Conservation (phyloP, 176 grass and related monocot species). For the Rhynchospora breviuscula region DNA sequence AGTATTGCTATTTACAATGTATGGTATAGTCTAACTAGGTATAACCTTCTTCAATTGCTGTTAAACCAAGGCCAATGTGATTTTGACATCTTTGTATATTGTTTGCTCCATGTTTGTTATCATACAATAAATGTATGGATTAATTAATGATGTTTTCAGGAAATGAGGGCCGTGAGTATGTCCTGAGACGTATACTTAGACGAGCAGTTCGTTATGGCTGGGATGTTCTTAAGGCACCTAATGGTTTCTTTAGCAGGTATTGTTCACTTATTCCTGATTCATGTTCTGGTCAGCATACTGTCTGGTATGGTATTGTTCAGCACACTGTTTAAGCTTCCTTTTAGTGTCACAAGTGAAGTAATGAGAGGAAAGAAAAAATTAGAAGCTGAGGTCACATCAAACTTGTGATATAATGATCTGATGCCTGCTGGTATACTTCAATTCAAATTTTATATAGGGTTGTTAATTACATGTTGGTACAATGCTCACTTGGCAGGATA, state of each 20-base stretch:
- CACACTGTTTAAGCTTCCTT: neutral
- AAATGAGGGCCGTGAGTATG: slow-evolving; percentile 95
- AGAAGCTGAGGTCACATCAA: neutral
- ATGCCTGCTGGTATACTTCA: neutral
- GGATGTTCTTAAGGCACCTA: slow-evolving; percentile 64
- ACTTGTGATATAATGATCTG: neutral
- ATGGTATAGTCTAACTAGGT: neutral
- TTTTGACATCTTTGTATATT: neutral
- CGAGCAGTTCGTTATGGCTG: slow-evolving; percentile 87
- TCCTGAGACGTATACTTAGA: slow-evolving; percentile 89
- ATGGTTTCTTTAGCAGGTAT: slow-evolving; percentile 82
- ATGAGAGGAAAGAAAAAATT: neutral
- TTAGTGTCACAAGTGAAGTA: neutral
- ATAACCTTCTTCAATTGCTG: neutral
- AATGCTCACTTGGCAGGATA: neutral
- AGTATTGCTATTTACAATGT: neutral
- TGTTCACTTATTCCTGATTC: neutral
- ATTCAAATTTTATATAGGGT: neutral
- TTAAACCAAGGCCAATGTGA: neutral
- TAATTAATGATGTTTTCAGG: slow-evolving; percentile 33
- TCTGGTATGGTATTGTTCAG: neutral
- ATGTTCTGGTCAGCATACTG: neutral
- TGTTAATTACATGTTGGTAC: neutral
- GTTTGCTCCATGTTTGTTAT: neutral
- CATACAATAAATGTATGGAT: neutral